Conservation (phyloP, 352 stramenopile species). For the Pythium coloratum region DNA sequence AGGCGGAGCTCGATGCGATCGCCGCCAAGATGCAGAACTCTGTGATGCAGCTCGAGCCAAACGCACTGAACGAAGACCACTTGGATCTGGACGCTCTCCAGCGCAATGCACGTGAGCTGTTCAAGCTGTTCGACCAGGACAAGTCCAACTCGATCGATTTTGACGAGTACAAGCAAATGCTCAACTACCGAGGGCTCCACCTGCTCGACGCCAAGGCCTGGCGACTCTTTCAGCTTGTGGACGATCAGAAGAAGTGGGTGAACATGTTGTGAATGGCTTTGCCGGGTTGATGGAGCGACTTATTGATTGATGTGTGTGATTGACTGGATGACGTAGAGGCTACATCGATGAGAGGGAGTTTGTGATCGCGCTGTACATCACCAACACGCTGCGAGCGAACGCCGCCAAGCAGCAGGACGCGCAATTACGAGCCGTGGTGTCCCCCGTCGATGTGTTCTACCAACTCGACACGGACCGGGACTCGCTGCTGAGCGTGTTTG, state of each 20-base stretch:
- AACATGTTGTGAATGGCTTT: neutral
- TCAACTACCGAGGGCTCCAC: slow-evolving; percentile 64
- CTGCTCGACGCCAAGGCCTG: slow-evolving; percentile 68
- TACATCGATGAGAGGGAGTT: slow-evolving; percentile 79
- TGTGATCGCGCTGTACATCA: slow-evolving; percentile 72
- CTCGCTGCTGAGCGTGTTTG: slow-evolving; percentile 56
- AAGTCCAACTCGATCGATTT: slow-evolving; percentile 80
- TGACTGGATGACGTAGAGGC: slow-evolving; percentile 27
- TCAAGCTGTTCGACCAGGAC: slow-evolving; percentile 73
- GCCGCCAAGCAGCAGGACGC: slow-evolving; percentile 17
- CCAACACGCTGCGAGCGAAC: slow-evolving; percentile 51
- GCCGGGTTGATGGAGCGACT: no score
- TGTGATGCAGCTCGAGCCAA: slow-evolving; percentile 51
- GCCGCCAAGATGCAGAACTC: slow-evolving; percentile 43
- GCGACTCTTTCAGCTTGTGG: slow-evolving; percentile 68
- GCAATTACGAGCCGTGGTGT: slow-evolving; percentile 27
- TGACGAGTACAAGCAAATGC: slow-evolving; percentile 79
- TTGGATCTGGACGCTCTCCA: slow-evolving; percentile 39
- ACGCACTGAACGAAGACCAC: slow-evolving; percentile 38
- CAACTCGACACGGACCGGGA: slow-evolving; percentile 64
- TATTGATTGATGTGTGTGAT: neutral
- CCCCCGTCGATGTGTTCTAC: slow-evolving; percentile 58
- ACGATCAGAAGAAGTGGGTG: slow-evolving; percentile 70
- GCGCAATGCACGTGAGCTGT: slow-evolving; percentile 56
- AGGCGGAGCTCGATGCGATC: slow-evolving; percentile 48